Evolutionary conservation across 2,329 filamentous ascomycete genomes (phyloP).

Genomic region (Ascochyta rabiei): DNA sequence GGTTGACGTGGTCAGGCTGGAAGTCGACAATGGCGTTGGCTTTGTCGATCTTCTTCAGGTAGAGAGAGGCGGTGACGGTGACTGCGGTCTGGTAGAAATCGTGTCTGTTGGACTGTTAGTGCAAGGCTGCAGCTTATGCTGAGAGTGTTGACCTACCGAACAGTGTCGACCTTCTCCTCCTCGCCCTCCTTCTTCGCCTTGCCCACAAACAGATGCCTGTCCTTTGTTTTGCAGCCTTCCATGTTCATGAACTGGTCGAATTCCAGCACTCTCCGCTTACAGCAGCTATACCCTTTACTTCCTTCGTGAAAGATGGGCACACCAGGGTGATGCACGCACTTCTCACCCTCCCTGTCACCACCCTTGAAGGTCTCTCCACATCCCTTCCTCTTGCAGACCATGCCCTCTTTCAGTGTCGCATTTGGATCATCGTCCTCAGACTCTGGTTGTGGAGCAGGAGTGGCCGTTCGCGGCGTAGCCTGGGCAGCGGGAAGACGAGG

Average conservation of each 20-base stretch:
- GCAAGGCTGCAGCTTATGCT: background rate
- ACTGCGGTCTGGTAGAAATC: constrained; percentile 95
- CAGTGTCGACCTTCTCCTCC: constrained; percentile 78
- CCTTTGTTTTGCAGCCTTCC: constrained; percentile 83
- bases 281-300: constrained; percentile 96
- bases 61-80: constrained; percentile 87
- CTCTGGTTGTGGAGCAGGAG: constrained; percentile 48
- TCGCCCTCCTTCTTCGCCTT: constrained; percentile 70
- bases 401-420: constrained; percentile 73
- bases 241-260: constrained; percentile 99
- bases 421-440: constrained; percentile 86
- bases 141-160: constrained; percentile 61
- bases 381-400: constrained; percentile 76
- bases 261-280: constrained; percentile 91
- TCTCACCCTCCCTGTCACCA: constrained; percentile 65
- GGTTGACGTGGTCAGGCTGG: constrained; percentile 63
- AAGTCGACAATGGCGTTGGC: constrained; percentile 76
- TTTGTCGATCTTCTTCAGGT: constrained; percentile 96
- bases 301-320: constrained; percentile 95
- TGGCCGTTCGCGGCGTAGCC: constrained; percentile 30
- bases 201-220: constrained; percentile 82
- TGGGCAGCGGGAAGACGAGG: constrained; percentile 42
- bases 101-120: constrained; percentile 56
- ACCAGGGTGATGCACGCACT: constrained; percentile 88
- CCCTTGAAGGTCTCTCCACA: constrained; percentile 72